Evolutionary conservation across 2,329 filamentous ascomycete species (phyloP), one percentile per base, ranked within the genome.

Genomic region (Colletotrichum sp.): DNA sequence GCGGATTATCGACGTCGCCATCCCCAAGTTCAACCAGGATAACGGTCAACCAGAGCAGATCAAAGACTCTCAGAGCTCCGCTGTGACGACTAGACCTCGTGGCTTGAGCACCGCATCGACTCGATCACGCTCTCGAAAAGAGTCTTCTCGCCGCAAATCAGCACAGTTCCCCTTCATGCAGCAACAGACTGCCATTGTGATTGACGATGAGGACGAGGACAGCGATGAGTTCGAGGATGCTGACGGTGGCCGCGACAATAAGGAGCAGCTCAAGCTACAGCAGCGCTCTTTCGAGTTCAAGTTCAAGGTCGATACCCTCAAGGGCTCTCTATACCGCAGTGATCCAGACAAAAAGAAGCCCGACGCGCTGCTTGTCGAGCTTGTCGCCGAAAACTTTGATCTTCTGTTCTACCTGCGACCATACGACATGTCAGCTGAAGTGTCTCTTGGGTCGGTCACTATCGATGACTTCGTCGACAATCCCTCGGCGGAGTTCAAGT

Each of bases 391-490:
- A 83, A 91, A 94, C 15, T 99, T 99, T 80, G 91, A 94, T 69
- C 89, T 99, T 15, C 92, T 96, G 78, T 97, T 98, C 82, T 98
- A 96, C 82, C 93, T 98, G 75, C 91, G 96, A 28, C 93, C 95
- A 0, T 98, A 94, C 80, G 96, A 99, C 82, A 97, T 99, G 93
- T 95, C 94, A 30, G 96, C 97, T 2, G 95, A 98, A 81, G 95
- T 99, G 30, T 93, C 95, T 1, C 90, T 99, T 12, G 94, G 95
- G 16, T 96, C 95, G 2, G 88, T 99, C 21, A 95, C 94, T 1
- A 92, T 99, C 5, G 96, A 99, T 81, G 97, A 99, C 82, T 96
- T 99, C 82, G 96, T 99, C 10, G 96, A 97, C 78, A 94, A 96
- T 70, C 93, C 96, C 0, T 88, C 95, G 0, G 94, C 94, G 9